Percentiles rank a stretch among this genome's conserved stretches.
Evolutionary conservation across 495 filamentous ascomycete species (phyloP).

Genomic region (Annulohypoxylon stygium): DNA sequence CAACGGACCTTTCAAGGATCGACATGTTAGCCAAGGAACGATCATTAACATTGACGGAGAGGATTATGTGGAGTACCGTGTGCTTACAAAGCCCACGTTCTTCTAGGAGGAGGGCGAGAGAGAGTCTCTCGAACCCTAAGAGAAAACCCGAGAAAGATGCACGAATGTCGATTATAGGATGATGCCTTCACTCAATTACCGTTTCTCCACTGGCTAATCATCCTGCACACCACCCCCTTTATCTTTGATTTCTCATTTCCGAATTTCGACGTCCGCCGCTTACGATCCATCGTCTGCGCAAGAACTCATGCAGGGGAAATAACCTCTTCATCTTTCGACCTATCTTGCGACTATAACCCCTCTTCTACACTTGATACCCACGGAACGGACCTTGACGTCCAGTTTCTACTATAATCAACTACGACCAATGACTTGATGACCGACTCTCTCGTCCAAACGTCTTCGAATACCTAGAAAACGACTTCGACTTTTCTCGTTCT

Average conservation of each 20-base stretch:
- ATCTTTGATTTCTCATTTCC: background rate
- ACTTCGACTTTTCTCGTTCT: background rate
- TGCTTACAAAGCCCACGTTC: conserved; percentile 67
- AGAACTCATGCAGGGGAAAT: background rate
- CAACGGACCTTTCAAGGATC: conserved; percentile 64
- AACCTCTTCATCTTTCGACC: background rate
- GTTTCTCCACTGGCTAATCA: background rate
- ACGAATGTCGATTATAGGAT: no score
- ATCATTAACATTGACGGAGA: conserved; percentile 70
- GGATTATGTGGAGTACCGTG: conserved; percentile 69
- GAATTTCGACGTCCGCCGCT: background rate
- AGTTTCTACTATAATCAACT: background rate
- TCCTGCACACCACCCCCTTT: background rate
- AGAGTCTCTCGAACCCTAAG: background rate
- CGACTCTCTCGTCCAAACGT: background rate
- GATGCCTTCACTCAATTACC: no score
- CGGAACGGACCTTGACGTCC: conserved; percentile 5
- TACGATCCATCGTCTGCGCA: background rate
- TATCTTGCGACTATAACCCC: background rate
- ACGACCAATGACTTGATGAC: background rate
- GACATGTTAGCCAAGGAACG: conserved; percentile 63
- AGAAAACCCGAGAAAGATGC: no score
- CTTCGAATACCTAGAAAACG: background rate
- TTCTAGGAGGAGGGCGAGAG: conserved; percentile 42
- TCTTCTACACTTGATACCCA: background rate